phyloP scores from a whole-genome alignment of 257 asterid genomes.

The Plantago elongata region DNA sequence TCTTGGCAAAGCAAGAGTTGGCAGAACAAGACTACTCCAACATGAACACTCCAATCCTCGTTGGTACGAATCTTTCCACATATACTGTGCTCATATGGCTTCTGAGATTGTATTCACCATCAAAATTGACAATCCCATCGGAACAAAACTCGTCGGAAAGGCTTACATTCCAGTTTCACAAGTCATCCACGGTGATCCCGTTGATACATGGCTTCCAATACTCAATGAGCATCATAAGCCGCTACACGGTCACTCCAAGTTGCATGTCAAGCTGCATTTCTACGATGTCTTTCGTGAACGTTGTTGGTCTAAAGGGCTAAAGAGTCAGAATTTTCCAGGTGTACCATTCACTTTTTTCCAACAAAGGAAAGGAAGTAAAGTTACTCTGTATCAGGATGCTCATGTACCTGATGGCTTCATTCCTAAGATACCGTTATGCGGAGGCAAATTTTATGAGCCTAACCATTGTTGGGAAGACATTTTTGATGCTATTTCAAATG shows the following conservation, averaged over 20 bases:
- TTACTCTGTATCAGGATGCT: slow-evolving; percentile 32
- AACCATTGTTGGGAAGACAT: slow-evolving; percentile 34
- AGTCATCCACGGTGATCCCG: slow-evolving; percentile 12
- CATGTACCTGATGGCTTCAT: slow-evolving; percentile 25
- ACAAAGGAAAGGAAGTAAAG: slow-evolving; percentile 23
- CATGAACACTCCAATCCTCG: slow-evolving; percentile 26
- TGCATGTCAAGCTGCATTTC: slow-evolving; percentile 27
- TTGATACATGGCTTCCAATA: slow-evolving; percentile 26
- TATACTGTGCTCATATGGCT: slow-evolving; percentile 33
- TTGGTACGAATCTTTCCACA: slow-evolving; percentile 35
- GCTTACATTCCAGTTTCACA: slow-evolving; percentile 21
- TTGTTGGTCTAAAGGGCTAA: slow-evolving; percentile 28
- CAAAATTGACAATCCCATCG: slow-evolving; percentile 31
- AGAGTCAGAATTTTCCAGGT: slow-evolving; percentile 27
- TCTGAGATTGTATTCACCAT: slow-evolving; percentile 23
- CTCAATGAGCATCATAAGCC: slow-evolving; percentile 19
- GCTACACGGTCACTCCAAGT: slow-evolving; percentile 19
- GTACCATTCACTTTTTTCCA: slow-evolving; percentile 34
- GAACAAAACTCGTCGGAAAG: slow-evolving; percentile 23
- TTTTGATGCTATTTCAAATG: slow-evolving; percentile 21
- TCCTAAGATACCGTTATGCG: slow-evolving; percentile 18
- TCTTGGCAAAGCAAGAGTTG: slow-evolving; percentile 25
- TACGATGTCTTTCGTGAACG: slow-evolving; percentile 30
- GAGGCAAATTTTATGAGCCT: slow-evolving; percentile 24
- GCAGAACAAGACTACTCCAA: slow-evolving; percentile 23